These are phyloP conservation scores for Coemansia sp. DNA, from an alignment of 192 early-diverging fungal genomes.

Conservation along the genomic window DNA sequence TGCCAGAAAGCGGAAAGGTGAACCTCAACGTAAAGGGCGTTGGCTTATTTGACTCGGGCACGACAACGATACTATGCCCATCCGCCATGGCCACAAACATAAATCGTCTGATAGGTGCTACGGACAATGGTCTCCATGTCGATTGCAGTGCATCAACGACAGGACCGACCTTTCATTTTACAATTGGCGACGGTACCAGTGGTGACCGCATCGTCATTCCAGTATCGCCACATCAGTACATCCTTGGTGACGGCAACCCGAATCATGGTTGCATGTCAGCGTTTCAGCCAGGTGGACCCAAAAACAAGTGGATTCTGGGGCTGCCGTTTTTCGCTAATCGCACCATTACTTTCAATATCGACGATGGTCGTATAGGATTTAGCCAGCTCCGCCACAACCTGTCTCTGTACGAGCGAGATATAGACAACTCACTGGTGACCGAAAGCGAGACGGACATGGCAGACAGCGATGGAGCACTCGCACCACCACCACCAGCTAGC, in stretches of 20 bases:
- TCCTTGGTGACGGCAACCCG: conserved; percentile 41
- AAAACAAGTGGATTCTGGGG: conserved; percentile 52
- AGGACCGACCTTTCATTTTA: conserved; percentile 44
- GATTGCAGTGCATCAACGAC: conserved; percentile 38
- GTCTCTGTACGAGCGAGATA: conserved; percentile 4
- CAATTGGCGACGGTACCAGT: conserved; percentile 12
- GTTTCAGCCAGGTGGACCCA: conserved; percentile 48
- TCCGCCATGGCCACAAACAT: conserved; percentile 38
- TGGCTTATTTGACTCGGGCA: conserved; percentile 51
- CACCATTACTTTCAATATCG: conserved; percentile 49
- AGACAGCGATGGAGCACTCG: not conserved
- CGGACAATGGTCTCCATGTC: conserved; percentile 42
- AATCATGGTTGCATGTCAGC: conserved; percentile 55
- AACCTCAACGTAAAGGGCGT: conserved; percentile 18
- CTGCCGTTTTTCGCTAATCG: conserved; percentile 51
- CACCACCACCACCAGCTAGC: not conserved
- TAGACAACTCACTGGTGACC: not conserved
- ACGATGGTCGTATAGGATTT: conserved; percentile 47
- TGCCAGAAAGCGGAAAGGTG: conserved; percentile 5
- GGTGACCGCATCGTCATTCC: conserved; percentile 10
- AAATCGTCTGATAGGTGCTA: conserved; percentile 51
- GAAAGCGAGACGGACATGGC: not conserved
- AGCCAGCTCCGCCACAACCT: conserved; percentile 6
- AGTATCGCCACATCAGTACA: conserved; percentile 41
- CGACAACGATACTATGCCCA: conserved; percentile 49